Evolutionary conservation across 2,329 filamentous ascomycete species (phyloP), one percentile per base, ranked within the genome.

Genomic region (Penicillium sp.): DNA sequence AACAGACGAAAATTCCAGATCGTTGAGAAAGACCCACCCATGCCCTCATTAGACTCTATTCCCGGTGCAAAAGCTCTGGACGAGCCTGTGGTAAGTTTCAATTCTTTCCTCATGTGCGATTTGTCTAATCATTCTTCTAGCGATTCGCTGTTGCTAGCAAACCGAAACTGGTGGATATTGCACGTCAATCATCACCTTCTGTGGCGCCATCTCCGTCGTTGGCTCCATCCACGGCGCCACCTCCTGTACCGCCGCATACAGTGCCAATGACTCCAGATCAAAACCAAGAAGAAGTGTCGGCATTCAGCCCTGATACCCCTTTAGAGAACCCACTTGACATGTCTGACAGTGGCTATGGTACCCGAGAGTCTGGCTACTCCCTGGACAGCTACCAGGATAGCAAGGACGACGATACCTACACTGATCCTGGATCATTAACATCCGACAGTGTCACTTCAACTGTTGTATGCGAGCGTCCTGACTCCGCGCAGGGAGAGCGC

Each of bases 271-370:
- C 70, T 0, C 70, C 70, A 2, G 68, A 72, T 49, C 65, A 67
- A 21, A 58, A 60, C 6, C 62, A 68, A 44, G 63, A 67, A 29
- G 71, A 73, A 52, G 61, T 73, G 34, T 73, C 71, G 7, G 71
- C 68, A 2, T 73, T 73, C 43, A 73, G 71, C 29, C 71, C 71
- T 21, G 71, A 73, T 21, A 73, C 71, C 1, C 70, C 39, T 29
- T 8, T 29, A 7, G 39, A 42, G 5, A 42, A 42, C 10, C 39
- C 71, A 7, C 51, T 69, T 2, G 67, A 70, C 7, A 64, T 69
- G 49, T 67, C 67, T 4, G 70, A 72, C 24, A 70, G 66, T 54
- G 70, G 68, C 0, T 72, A 71, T 53, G 63, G 55, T 7, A 69
- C 64, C 3, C 65, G 67, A 10, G 55, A 62, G 24, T 68, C 64